Evolutionary conservation across 352 stramenopile species (phyloP), one percentile per base, ranked within the genome.

Genomic region (Achlya hypogyna): DNA sequence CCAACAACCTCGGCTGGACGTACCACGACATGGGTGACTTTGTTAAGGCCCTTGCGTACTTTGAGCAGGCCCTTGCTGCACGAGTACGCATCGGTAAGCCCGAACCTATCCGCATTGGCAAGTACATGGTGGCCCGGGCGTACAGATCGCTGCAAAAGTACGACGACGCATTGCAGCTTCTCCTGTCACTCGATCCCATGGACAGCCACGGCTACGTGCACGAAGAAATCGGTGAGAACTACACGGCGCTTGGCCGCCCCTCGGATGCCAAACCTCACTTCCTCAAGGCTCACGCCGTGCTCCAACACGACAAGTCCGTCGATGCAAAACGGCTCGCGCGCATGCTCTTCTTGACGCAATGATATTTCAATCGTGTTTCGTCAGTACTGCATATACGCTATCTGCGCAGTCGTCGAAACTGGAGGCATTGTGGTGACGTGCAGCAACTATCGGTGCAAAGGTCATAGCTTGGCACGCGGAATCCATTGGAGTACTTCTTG

Each of bases 401-500:
- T 10, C 38, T 45, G 12, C 2, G n/a, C 6, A 3, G 2, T 9
- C 12, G 38, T 45, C n/a, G n/a, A n/a, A n/a, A n/a, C n/a, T n/a
- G n/a, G n/a, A n/a, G n/a, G n/a, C n/a, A n/a, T n/a, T n/a, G n/a
- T n/a, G n/a, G n/a, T n/a, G n/a, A n/a, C n/a, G n/a, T 45, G 12
- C 38, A 45, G 34, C 34, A 42, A 14, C 34, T 42, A n/a, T n/a
- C n/a, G 6, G 6, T 16, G 38, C 38, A 45, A 40, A 38, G 9
- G 5, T 47, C 56, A 65, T 16, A 65, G 35, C 59, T 65, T 65
- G 47, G 59, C 20, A 9, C 38, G 43, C 12, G 29, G 27, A 1
- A 54, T 31, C n/a, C 47, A 29, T 23, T 65, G 45, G 51, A 82
- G 72, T 22, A 88, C 81, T 25, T 86, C 75, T 51, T 75, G 63